phyloP scores from a whole-genome alignment of 768 basidiomycete genomes.

The Baorangia bicolor region DNA sequence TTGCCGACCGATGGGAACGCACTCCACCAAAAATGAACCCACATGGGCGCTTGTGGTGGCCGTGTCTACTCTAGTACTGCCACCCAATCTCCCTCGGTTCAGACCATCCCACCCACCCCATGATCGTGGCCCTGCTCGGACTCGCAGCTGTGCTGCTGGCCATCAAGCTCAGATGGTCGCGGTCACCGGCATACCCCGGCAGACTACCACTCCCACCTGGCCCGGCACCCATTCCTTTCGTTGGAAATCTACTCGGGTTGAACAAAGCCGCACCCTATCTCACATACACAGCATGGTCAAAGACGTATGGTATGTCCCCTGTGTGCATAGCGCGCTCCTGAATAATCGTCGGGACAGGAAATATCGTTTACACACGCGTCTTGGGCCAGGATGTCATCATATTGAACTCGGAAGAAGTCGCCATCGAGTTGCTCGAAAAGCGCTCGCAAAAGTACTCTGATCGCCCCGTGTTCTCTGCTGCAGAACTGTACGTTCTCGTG shows the following conservation, averaged over 20 bases:
- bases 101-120: neutral
- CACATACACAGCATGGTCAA: too few relatives aligned
- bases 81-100: neutral
- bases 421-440: too few relatives aligned
- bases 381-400: constrained; percentile 45
- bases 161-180: neutral
- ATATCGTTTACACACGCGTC: constrained; percentile 17
- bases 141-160: constrained; percentile 1
- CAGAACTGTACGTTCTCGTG: constrained; percentile 2
- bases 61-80: too few relatives aligned
- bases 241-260: too few relatives aligned
- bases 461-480: neutral
- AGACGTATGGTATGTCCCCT: too few relatives aligned
- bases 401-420: too few relatives aligned
- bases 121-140: neutral
- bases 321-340: too few relatives aligned
- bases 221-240: too few relatives aligned
- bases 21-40: neutral
- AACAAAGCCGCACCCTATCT: too few relatives aligned
- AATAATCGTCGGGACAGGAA: neutral
- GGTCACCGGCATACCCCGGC: neutral
- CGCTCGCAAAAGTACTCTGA: constrained; percentile 50
- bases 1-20: constrained; percentile 2
- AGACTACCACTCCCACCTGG: too few relatives aligned
- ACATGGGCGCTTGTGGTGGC: too few relatives aligned